Conservation (phyloP, 768 basidiomycete species). For the Plicaturopsis crispa region DNA sequence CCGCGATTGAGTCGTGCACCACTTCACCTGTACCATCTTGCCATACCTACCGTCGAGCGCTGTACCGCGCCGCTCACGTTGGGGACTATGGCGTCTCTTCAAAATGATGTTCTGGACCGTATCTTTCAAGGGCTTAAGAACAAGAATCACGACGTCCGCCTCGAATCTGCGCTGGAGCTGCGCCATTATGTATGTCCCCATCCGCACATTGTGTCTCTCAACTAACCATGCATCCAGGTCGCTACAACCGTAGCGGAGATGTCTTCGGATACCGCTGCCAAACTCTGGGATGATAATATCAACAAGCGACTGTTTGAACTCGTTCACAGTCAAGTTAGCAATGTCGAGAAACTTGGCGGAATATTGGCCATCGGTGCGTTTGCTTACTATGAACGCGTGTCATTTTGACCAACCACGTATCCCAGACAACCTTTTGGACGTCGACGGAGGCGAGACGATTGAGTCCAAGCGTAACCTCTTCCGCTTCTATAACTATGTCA, state of each 20-base stretch:
- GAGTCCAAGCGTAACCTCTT: slow-evolving; percentile 77
- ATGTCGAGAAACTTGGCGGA: slow-evolving; percentile 79
- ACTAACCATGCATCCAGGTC: slow-evolving; percentile 41
- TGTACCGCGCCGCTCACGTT: no score
- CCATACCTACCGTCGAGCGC: no score
- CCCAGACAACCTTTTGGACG: slow-evolving; percentile 68
- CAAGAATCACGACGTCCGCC: slow-evolving; percentile 55
- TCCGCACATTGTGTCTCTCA: slow-evolving; percentile 5
- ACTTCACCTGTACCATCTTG: no score
- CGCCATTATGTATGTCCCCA: slow-evolving; percentile 58
- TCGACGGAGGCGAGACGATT: slow-evolving; percentile 72
- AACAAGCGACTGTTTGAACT: slow-evolving; percentile 75
- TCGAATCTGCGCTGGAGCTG: slow-evolving; percentile 64
- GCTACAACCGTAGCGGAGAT: slow-evolving; percentile 68
- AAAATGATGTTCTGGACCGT: slow-evolving; percentile 53
- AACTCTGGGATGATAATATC: slow-evolving; percentile 83
- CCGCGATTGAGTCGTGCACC: no score
- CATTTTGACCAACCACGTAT: slow-evolving; percentile 6
- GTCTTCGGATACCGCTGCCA: slow-evolving; percentile 72
- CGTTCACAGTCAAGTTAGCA: slow-evolving; percentile 74
- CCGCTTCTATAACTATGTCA: slow-evolving; percentile 89
- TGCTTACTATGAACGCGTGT: not conserved
- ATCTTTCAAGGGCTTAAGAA: slow-evolving; percentile 64
- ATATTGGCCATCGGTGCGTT: slow-evolving; percentile 77
- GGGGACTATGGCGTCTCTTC: slow-evolving; percentile 53